Conservation (phyloP, 768 basidiomycete species). For the Calocera viscosa region DNA sequence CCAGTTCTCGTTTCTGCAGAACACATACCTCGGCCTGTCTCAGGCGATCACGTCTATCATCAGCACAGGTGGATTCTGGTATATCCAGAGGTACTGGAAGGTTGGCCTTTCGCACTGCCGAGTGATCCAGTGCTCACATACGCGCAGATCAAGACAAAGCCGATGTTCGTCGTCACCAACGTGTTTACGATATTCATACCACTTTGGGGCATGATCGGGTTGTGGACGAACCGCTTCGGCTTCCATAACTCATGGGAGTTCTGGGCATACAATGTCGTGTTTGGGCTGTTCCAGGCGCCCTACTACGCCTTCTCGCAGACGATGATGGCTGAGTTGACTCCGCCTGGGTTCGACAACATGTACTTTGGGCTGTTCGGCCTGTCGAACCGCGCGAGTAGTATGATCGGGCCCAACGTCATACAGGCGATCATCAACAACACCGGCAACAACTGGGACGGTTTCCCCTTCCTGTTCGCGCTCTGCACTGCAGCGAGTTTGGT, state of each 20-base stretch:
- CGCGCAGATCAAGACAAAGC: slow-evolving; percentile 51
- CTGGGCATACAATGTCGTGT: slow-evolving; percentile 75
- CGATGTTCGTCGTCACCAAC: slow-evolving; percentile 70
- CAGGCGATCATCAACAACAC: slow-evolving; percentile 63
- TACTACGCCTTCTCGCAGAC: slow-evolving; percentile 61
- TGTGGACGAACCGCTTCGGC: slow-evolving; percentile 69
- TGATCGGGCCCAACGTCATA: slow-evolving; percentile 77
- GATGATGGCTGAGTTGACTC: slow-evolving; percentile 50
- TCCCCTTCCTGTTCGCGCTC: slow-evolving; percentile 69
- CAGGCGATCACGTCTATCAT: slow-evolving; percentile 63
- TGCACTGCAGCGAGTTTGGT: slow-evolving; percentile 52
- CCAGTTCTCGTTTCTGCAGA: slow-evolving; percentile 66
- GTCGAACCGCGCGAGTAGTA: slow-evolving; percentile 72
- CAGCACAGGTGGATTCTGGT: slow-evolving; percentile 69
- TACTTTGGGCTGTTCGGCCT: slow-evolving; percentile 82
- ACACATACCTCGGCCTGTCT: slow-evolving; percentile 62
- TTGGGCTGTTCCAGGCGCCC: slow-evolving; percentile 72
- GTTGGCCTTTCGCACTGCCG: neutral
- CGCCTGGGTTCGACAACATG: slow-evolving; percentile 80
- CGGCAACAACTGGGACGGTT: slow-evolving; percentile 70
- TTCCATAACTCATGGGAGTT: slow-evolving; percentile 83
- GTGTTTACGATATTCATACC: slow-evolving; percentile 66
- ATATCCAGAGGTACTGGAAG: slow-evolving; percentile 66
- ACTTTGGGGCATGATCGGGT: slow-evolving; percentile 70
- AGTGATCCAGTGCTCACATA: neutral